phyloP scores from a whole-genome alignment of 176 grass and related monocot genomes.

The Areca catechu region DNA sequence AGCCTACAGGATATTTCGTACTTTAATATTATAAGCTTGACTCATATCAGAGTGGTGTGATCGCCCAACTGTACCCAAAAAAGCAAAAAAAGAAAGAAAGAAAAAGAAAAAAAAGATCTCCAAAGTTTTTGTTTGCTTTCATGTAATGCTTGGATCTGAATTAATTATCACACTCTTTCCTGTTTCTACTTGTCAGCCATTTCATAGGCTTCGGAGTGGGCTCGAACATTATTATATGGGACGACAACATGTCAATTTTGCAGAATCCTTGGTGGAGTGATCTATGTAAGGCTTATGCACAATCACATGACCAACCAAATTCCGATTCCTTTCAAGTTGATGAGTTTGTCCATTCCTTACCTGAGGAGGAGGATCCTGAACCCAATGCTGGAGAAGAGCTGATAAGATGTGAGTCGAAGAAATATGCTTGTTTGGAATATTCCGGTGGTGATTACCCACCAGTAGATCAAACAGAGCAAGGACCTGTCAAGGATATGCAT shows the following conservation, averaged over 20 bases:
- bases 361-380: background rate
- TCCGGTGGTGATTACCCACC: conserved; percentile 7
- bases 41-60: too few species aligned
- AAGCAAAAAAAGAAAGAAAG: too few species aligned
- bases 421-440: conserved; percentile 2
- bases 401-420: background rate
- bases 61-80: too few species aligned
- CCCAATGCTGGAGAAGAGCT: background rate
- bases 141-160: background rate
- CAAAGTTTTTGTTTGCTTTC: too few species aligned
- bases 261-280: conserved; percentile 36
- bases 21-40: too few species aligned
- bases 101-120: too few species aligned
- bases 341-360: conserved; percentile 14
- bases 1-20: too few species aligned
- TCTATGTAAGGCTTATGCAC: conserved; percentile 41
- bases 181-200: conserved; percentile 41
- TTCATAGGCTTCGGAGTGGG: conserved; percentile 48
- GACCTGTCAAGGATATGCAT: background rate
- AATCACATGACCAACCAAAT: conserved; percentile 29
- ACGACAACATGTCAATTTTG: conserved; percentile 35
- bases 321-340: conserved; percentile 26
- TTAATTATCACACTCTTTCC: background rate
- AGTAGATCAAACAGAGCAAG: background rate
- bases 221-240: conserved; percentile 50